Base-by-base conservation (phyloP, 495 filamentous ascomycete genomes). In the Cryomyces antarcticus region DNA sequence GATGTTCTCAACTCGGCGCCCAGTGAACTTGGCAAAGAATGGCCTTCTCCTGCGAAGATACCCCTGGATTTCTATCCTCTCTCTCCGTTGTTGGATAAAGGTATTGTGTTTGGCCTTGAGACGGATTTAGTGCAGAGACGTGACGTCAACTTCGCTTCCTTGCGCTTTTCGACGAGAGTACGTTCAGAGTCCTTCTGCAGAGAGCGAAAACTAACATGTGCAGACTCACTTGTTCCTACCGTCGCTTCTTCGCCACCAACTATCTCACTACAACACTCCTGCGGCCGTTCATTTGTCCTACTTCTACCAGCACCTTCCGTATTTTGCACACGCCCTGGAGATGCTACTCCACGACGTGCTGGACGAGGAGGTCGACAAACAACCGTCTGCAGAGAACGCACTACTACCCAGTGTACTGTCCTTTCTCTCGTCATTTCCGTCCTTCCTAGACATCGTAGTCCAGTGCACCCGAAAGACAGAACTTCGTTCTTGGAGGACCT, bases 401-500 rank as follows among this genome's bases (percentile, higher is more conserved):
- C 68, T 94, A 6, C 69, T 99, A 5, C 89, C 92, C 1, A 77
- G 72, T 27, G 83, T 93, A 6, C 74, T 96, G 17, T 80, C 80
- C 0, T 89, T 96, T 46, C 70, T 99, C 4, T 85, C 85, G 0
- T 83, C 82, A 0, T 93, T 95, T 48, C 77, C 79, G 28, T 67
- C 82, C 40, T 96, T 94, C 46, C 75, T 96, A 30, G 89, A 96
- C 55, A 85, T 94, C 44, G 76, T 99, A 5, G 86, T 99, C 1
- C 88, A 93, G 63, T 99, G 92, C 59, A 94, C 89, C 0, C 78
- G 92, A 17, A 96, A 99, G 61, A 99, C 92, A 0, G 92, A 99
- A 51, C 75, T 94, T 5, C 76, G 87, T 28, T 92, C 80, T 17
- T 99, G 92, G 92, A 77, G 79, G 28, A 93, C 92, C 1, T 69